These are phyloP conservation scores for Cryptococcus sp. DNA, from an alignment of 1,284 basidiomycete genomes.

Conservation along the genomic window DNA sequence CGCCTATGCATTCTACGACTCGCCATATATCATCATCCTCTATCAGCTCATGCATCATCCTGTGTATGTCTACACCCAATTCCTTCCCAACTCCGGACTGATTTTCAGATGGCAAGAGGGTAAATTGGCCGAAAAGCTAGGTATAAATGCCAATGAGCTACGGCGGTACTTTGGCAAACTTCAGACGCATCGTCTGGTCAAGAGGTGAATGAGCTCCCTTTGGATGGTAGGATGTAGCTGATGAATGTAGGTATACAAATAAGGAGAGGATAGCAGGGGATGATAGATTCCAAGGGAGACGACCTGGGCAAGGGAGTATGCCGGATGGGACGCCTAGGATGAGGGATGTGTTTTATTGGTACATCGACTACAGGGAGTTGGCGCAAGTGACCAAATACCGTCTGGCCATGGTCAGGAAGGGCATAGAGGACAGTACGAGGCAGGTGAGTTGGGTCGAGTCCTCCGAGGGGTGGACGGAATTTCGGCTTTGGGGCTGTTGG, in stretches of 20 bases:
- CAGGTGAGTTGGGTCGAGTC: constrained; percentile 53
- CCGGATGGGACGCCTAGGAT: constrained; percentile 56
- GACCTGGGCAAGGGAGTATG: constrained; percentile 3
- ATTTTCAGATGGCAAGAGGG: constrained; percentile 25
- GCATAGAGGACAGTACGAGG: constrained; percentile 75
- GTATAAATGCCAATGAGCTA: constrained; percentile 85
- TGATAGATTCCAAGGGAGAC: constrained; percentile 16
- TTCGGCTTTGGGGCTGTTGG: not conserved
- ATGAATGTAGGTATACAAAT: constrained; percentile 38
- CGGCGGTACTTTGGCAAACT: constrained; percentile 85
- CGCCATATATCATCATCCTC: constrained; percentile 82
- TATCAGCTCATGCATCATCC: constrained; percentile 86
- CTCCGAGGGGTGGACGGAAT: not conserved
- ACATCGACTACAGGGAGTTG: constrained; percentile 90
- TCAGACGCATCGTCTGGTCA: constrained; percentile 74
- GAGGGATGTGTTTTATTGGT: constrained; percentile 71
- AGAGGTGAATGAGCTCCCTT: constrained; percentile 62
- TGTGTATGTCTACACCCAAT: constrained; percentile 63
- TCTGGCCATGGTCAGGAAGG: constrained; percentile 85
- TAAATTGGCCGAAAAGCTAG: constrained; percentile 79
- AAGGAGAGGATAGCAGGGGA: constrained; percentile 36
- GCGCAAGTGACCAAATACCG: constrained; percentile 98
- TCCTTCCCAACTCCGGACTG: not conserved
- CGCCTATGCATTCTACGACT: constrained; percentile 88
- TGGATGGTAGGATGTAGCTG: too few relatives aligned